Evolutionary conservation across 257 asterid genomes (phyloP).

Genomic region (Nicotiana obtusifolia): DNA sequence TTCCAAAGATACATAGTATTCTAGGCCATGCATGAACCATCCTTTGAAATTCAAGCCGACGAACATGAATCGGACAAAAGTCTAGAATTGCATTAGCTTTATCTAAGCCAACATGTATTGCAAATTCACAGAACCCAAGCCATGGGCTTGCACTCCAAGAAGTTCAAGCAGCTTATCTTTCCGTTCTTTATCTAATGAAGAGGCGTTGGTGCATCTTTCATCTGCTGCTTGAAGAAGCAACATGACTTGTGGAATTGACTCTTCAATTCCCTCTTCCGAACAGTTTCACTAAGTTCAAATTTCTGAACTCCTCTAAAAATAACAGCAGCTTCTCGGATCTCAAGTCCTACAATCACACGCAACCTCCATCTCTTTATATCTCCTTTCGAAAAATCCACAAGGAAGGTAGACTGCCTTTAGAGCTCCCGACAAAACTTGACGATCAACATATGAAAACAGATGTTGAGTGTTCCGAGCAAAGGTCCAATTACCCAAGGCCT

Average conservation of each 20-base stretch:
- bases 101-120: too few relatives aligned
- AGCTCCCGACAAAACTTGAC: constrained; percentile 54
- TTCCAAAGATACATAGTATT: constrained; percentile 96
- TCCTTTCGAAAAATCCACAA: constrained; percentile 73
- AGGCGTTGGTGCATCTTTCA: constrained; percentile 44
- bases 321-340: constrained; percentile 81
- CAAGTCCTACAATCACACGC: constrained; percentile 71
- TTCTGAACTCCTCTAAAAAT: constrained; percentile 86
- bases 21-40: constrained; percentile 96
- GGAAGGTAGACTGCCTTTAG: constrained; percentile 79
- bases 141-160: constrained; percentile 71
- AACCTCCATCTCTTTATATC: constrained; percentile 94
- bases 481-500: constrained; percentile 72
- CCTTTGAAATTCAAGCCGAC: constrained; percentile 26
- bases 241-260: constrained; percentile 78
- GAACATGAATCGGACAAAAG: too few relatives aligned
- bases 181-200: too few relatives aligned
- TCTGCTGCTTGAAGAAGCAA: constrained; percentile 58
- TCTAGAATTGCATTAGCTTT: too few relatives aligned
- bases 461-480: constrained; percentile 77
- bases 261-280: constrained; percentile 92
- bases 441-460: constrained; percentile 70
- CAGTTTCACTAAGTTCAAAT: constrained; percentile 91
- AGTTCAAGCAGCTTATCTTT: constrained; percentile 59
- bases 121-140: too few relatives aligned